Evolutionary conservation across 108 stramenopile species (phyloP), one percentile per base, ranked within the genome.

Genomic region (Asterionellopsis glacialis): DNA sequence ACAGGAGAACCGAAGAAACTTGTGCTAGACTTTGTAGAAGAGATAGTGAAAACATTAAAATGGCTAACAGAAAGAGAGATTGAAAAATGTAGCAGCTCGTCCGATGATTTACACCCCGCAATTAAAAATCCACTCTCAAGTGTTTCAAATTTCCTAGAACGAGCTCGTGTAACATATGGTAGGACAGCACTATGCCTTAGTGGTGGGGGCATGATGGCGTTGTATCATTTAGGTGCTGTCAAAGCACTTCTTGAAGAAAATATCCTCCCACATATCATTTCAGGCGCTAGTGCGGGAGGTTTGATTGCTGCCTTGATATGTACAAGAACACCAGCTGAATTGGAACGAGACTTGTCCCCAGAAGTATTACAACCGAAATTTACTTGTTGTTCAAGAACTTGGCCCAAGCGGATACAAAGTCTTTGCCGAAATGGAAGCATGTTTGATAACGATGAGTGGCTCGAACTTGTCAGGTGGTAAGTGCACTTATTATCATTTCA

Each of bases 191-290:
- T 98, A 25, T 85, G 95, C 64, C 72, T 98, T 11, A 79, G 75
- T 51, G 98, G 98, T 21, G 98, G 98, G 7, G 95, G 94, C 52
- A 80, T 80, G 60, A 84, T 95, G 94, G 98, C 96, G 22, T 59
- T 78, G 45, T 98, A 97, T 59, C 98, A 98, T 73, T 84, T 94
- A 43, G 98, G 98, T 1, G 76, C 91, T 27, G 73, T 97, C 16
- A 76, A 76, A 59, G 96, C 91, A 14, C 68, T 96, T 10, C 61
- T 87, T 51, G 88, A 91, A 25, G 77, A 79, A 52, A 87, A 83
- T 40, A 54, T 92, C 22, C 75, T 98, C 1, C 98, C 98, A 2
- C 77, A 93, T 42, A 95, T 96, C 48, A 83, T 98, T 12, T 86
- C 83, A 21, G 98, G 98, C 1, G 94, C 96, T 13, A 91, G 89